These are phyloP conservation scores for Melocanna baccifera DNA, from an alignment of 176 grass and related monocot genomes.

Conservation along the genomic window DNA sequence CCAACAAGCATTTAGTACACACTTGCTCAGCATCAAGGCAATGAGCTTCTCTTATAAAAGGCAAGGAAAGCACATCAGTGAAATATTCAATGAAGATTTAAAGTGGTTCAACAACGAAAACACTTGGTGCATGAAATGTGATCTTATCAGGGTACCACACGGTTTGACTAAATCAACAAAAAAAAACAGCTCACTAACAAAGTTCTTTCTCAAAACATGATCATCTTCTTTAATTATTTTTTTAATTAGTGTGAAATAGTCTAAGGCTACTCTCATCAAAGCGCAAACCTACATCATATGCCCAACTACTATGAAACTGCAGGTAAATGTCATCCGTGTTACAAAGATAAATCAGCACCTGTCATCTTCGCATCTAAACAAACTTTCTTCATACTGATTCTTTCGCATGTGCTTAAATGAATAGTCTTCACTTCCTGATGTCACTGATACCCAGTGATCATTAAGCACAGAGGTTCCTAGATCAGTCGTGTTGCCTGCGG, in stretches of 20 bases:
- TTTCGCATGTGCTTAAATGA: constrained; percentile 99
- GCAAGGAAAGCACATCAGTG: not conserved
- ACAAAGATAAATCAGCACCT: constrained; percentile 47
- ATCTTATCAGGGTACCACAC: not conserved
- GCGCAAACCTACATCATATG: constrained; percentile 6
- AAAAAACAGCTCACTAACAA: not conserved
- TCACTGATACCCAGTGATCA: constrained; percentile 95
- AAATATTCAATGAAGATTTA: constrained; percentile 21
- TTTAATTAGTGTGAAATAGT: not conserved
- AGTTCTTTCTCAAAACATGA: not conserved
- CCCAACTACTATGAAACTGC: not conserved
- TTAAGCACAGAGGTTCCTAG: constrained; percentile 84
- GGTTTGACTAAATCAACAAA: not conserved
- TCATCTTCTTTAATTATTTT: not conserved
- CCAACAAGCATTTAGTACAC: not conserved
- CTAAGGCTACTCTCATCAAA: constrained; percentile 1
- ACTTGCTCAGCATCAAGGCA: not conserved
- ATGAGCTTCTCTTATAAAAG: not conserved
- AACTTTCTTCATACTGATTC: constrained; percentile 99
- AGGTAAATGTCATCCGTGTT: not conserved
- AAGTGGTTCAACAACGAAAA: not conserved
- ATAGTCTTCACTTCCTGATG: constrained; percentile 99
- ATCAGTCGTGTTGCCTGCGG: constrained; percentile 73
- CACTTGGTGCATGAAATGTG: not conserved
- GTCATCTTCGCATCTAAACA: constrained; percentile 99